A percentile compares a stretch with the other conserved stretches of the same genome.
Evolutionary conservation across 331 rosid species (phyloP).

Genomic region (Dryas integrifolia): DNA sequence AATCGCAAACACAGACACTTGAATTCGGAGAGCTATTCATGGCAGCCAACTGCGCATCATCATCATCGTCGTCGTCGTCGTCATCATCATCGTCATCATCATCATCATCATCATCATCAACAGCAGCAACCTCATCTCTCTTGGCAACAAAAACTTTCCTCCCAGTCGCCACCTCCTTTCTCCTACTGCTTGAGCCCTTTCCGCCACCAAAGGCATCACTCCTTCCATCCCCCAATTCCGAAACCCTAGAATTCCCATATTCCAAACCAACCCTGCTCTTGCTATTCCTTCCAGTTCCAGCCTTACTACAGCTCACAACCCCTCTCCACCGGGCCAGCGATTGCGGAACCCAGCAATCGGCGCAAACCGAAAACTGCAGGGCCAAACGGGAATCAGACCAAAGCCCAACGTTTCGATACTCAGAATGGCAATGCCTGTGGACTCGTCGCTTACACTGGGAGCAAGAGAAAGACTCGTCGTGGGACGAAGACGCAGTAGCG

Average conservation of each 20-base stretch:
- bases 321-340: conserved; percentile 41
- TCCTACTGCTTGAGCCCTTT: conserved; percentile 36
- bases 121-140: conserved; percentile 19
- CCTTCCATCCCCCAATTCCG: conserved; percentile 26
- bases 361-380: conserved; percentile 48
- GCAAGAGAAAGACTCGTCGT: conserved; percentile 39
- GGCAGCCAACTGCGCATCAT: conserved; percentile 11
- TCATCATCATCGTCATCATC: too few relatives aligned
- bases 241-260: conserved; percentile 43
- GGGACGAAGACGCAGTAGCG: conserved; percentile 20
- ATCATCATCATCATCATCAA: conserved; percentile 19
- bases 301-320: conserved; percentile 17
- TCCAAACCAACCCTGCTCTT: conserved; percentile 27
- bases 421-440: conserved; percentile 44
- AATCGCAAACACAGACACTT: conserved; percentile 13
- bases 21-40: conserved; percentile 5
- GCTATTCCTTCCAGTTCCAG: conserved; percentile 36
- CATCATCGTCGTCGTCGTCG: background rate
- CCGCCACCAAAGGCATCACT: conserved; percentile 35
- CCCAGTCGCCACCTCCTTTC: conserved; percentile 19
- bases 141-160: too few relatives aligned
- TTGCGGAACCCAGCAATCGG: conserved; percentile 66
- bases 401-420: conserved; percentile 38
- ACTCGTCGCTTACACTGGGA: conserved; percentile 48
- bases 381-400: conserved; percentile 48